phyloP scores from a whole-genome alignment of 2,329 filamentous ascomycete genomes.

The Aureobasidium mangrovei region DNA sequence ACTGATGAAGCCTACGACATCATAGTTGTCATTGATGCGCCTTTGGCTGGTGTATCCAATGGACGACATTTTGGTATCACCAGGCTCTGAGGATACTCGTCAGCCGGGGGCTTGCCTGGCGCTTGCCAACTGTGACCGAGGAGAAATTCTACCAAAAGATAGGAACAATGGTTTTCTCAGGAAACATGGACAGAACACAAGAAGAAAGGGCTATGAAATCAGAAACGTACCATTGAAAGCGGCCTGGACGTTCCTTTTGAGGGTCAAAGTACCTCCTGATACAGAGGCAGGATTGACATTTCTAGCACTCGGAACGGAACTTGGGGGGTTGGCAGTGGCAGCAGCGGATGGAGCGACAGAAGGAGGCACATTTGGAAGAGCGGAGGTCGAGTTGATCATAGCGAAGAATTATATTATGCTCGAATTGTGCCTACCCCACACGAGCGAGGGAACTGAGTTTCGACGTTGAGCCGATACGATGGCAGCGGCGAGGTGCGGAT shows the following conservation, averaged over 20 bases:
- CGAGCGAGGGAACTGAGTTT: not conserved
- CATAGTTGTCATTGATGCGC: conserved; percentile 84
- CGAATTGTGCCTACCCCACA: conserved; percentile 10
- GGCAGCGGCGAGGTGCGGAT: not conserved
- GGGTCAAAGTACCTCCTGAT: conserved; percentile 6
- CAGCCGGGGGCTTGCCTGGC: not conserved
- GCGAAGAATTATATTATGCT: conserved; percentile 3
- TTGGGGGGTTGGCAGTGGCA: conserved; percentile 11
- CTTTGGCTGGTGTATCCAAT: conserved; percentile 59
- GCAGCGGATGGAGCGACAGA: conserved; percentile 15
- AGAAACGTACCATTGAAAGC: conserved; percentile 31
- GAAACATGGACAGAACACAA: not conserved
- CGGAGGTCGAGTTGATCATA: conserved; percentile 10
- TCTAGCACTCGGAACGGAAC: conserved; percentile 10
- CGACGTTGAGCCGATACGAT: conserved; percentile 1
- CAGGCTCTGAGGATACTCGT: conserved; percentile 2
- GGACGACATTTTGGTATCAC: conserved; percentile 13
- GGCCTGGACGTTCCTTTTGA: conserved; percentile 28
- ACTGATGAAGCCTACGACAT: conserved; percentile 96
- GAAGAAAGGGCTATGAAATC: not conserved
- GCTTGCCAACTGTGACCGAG: not conserved
- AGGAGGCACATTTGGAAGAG: conserved; percentile 8
- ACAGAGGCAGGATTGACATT: conserved; percentile 11
- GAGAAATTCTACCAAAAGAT: not conserved
- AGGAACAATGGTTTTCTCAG: not conserved